Percentiles rank a stretch among this genome's conserved stretches.
Conservation (phyloP, 2,329 filamentous ascomycete genomes). For the Cladosporium sp. region DNA sequence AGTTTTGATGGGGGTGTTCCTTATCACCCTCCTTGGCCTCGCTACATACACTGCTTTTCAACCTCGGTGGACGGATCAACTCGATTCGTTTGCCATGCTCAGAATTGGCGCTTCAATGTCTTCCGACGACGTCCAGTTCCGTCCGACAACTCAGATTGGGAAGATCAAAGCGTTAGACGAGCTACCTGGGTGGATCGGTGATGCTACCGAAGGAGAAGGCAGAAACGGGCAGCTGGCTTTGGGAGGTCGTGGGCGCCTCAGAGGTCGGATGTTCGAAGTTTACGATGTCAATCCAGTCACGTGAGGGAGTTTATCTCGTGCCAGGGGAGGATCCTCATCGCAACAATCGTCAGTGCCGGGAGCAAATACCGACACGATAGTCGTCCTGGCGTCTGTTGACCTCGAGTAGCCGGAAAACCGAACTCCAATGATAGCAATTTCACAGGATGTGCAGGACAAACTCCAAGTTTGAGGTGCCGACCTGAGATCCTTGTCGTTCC, state of each 20-base stretch:
- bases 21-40: neutral
- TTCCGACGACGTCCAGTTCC: neutral
- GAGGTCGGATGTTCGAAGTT: neutral
- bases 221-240: neutral
- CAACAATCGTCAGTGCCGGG: no score
- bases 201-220: neutral
- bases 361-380: no score
- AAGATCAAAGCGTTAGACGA: neutral
- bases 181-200: neutral
- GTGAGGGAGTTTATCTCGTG: no score
- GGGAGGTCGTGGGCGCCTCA: neutral
- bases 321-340: no score
- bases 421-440: no score
- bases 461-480: no score
- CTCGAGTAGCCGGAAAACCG: no score
- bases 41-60: neutral
- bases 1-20: neutral
- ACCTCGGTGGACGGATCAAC: neutral
- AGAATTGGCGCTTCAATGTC: neutral
- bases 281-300: no score
- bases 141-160: neutral
- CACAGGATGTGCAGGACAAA: no score
- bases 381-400: no score
- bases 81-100: neutral
- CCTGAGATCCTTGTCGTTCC: no score